These are phyloP conservation scores for Chionographis japonica DNA, from an alignment of 106 monocot species.

Conservation along the genomic window DNA sequence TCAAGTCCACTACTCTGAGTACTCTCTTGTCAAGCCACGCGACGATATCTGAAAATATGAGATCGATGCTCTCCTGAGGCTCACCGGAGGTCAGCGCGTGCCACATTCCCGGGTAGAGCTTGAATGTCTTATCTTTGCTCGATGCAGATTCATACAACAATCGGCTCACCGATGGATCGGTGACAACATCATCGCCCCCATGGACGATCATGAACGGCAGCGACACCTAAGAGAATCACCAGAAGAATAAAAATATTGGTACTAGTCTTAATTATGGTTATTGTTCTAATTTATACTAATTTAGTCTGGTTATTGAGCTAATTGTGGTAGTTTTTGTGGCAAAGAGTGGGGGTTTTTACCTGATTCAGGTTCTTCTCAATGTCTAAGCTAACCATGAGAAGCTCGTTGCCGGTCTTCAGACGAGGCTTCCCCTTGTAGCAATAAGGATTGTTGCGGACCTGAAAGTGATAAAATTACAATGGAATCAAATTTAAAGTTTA, in stretches of 20 bases:
- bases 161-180: slow-evolving; percentile 54
- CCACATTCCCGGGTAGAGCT: slow-evolving; percentile 80
- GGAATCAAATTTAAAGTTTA: too few species aligned
- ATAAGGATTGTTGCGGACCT: slow-evolving; percentile 36
- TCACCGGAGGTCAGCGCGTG: slow-evolving; percentile 73
- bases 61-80: slow-evolving; percentile 50
- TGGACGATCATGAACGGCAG: slow-evolving; percentile 75
- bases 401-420: slow-evolving; percentile 41
- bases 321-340: too few species aligned
- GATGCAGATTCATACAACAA: slow-evolving; percentile 37
- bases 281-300: not conserved
- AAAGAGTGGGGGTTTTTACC: slow-evolving; percentile 5
- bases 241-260: not conserved
- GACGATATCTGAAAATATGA: slow-evolving; percentile 58
- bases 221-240: slow-evolving; percentile 26
- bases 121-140: slow-evolving; percentile 57
- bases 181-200: slow-evolving; percentile 60
- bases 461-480: not conserved
- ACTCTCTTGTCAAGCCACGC: slow-evolving; percentile 47
- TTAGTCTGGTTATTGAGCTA: not conserved
- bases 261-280: too few species aligned
- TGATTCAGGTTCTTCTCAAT: slow-evolving; percentile 38
- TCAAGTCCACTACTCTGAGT: not conserved
- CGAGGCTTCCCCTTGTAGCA: slow-evolving; percentile 67
- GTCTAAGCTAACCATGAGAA: slow-evolving; percentile 40